These are phyloP conservation scores for Gossypium aridum DNA, from an alignment of 441 rosid species.

Conservation along the genomic window DNA sequence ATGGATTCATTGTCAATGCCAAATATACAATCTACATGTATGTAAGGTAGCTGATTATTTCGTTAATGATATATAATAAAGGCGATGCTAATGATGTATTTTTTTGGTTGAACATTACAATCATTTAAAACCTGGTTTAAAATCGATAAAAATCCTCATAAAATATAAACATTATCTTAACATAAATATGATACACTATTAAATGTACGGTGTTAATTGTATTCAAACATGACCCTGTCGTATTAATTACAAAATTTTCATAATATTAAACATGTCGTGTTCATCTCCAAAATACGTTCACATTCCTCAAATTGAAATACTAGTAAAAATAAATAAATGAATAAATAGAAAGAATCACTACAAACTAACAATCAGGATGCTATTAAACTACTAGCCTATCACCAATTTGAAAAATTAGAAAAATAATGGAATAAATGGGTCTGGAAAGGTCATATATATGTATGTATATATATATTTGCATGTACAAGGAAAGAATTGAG, in stretches of 20 bases:
- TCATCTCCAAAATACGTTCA: background rate
- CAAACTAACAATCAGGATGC: background rate
- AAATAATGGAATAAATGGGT: background rate
- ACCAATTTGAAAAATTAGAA: background rate
- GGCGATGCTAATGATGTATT: no score
- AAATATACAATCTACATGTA: no score
- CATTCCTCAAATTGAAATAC: background rate
- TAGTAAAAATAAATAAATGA: background rate
- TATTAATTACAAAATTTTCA: background rate
- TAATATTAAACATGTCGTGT: background rate
- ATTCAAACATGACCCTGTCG: background rate
- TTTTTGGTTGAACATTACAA: no score
- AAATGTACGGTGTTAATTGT: background rate
- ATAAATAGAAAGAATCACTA: background rate
- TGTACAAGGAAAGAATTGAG: background rate
- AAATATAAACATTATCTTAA: background rate
- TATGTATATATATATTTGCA: background rate
- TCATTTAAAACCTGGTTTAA: no score
- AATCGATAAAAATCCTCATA: no score
- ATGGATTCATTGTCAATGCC: no score
- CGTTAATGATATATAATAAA: no score
- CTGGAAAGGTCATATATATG: background rate
- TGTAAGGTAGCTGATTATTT: no score
- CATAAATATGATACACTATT: background rate
- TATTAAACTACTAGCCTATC: background rate